Evolutionary conservation across 257 asterid species (phyloP), one percentile per base, ranked within the genome.

Genomic region (Solanum ossicruentum): DNA sequence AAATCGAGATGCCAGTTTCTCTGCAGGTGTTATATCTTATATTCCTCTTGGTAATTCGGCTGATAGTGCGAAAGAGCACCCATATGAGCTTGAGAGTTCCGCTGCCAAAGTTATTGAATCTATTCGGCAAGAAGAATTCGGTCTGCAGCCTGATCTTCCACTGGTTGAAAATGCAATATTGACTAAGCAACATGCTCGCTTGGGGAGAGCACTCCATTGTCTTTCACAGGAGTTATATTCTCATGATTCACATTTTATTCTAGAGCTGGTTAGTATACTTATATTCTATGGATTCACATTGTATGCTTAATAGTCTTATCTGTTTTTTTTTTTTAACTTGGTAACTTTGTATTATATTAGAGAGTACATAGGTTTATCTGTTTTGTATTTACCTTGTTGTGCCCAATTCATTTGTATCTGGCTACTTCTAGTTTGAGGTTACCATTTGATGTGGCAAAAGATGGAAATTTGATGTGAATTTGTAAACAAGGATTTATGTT

Each of bases 151-250:
- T 81, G 82, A 85, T 85, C 87, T 90, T 88, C 92, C 97, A n/a
- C 91, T 82, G 77, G 80, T 87, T 77, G 98, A 95, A 85, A 94
- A 84, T 85, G 92, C 45, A 84, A 89, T 97, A 94, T 89, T 97
- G 90, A 91, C 90, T 92, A 97, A 97, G 94, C 99, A 95, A 88
- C 99, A 97, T 89, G 95, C 98, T 86, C 95, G 98, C 75, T 86
- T 97, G 84, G 98, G 99, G 86, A 95, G 99, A 89, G 99, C 99
- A 80, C 98, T 97, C 71, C 97, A 95, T 84, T 97, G 98, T 89
- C 97, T 97, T 80, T 95, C 99, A 51, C 98, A 94, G 72, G 99
- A 97, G 92, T 84, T 97, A 86, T 97, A 97, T 88, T 97, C 99
- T 84, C 97, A 95, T 87, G 99, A 97, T 91, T 97, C 99, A 65